Base-by-base conservation (phyloP, 306 rosid genomes). In the Nissolia schottii region DNA sequence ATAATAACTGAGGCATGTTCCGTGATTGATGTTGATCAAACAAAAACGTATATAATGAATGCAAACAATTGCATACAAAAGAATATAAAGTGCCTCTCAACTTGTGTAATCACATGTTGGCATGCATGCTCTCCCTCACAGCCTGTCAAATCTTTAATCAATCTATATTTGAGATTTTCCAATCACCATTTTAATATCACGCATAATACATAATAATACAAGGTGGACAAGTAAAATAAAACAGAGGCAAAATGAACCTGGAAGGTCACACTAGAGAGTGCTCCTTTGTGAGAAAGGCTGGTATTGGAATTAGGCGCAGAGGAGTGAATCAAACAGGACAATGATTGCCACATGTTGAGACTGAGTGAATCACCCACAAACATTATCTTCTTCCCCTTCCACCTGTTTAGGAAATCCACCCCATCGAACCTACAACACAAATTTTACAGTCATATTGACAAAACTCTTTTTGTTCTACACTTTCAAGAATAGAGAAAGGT, bases 341-440 rank as follows among this genome's bases (percentile, higher is more conserved):
- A 63, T 27, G 98, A 93, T 84, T 93, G 90, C 97, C 97, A 94
- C 98, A 89, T 89, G 82, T 94, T 94, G 35, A 89, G 50, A 85
- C 98, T 94, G 91, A 94, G 82, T 28, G 98, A 94, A 70, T 93
- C 98, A 0, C 98, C 98, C 69, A 93, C 98, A 73, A 90, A 93
- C 93, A 90, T 88, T 85, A 93, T 88, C 84, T 79, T 88, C 81
- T 88, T 93, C 54, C 96, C 96, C 8, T 65, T 84, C 93, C 91
- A 93, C 35, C 20, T 87, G 48, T 38, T 87, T 81, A 94, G 71
- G 22, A 94, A 78, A 37, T 79, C 87, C 48, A 32, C 28, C 71
- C 98, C 98, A 73, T 89, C 68, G 58, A 94, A 91, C 80, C 98
- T 94, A 34, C 69, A 71, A 28, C 13, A 50, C 32, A 45, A 57